Evolutionary conservation across 805 yeast genomes (phyloP), one percentile per base, ranked within the genome.

Genomic region (Candida nitratophila): DNA sequence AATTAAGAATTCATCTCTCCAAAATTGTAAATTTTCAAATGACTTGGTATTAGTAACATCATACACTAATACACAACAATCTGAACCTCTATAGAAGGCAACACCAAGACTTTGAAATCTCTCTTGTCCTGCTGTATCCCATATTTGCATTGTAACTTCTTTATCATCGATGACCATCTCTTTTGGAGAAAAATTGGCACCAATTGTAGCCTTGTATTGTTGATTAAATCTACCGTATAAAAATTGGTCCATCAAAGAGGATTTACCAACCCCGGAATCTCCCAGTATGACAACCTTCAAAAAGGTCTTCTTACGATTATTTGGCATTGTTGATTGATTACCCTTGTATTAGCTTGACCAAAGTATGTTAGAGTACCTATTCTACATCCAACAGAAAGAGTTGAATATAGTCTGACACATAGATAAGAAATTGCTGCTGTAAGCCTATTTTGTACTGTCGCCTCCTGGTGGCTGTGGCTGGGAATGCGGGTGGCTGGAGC

Each of bases 101-200:
- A 91, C 97, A 15, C 98, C 98, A 49, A 91, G 71, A 46, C 95
- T 83, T 67, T 93, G 98, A 74, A 91, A 91, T 57, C 99, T 76
- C 66, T 91, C 99, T 70, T 91, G 99, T 32, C 99, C 99, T 8
- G 98, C 98, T 37, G 99, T 91, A 61, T 91, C 99, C 99, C 99
- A 91, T 44, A 93, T 84, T 66, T 86, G 91, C 74, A 84, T 73
- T 20, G 87, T 81, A 9, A 83, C 89, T 50, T 77, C 76, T 55
- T 83, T 84, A 63, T 84, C 93, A 62, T 93, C 98, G 46, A 93
- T 77, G 24, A 74, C 69, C 47, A 91, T 78, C 57, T 91, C 98
- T 64, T 90, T 91, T 33, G 97, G 91, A 50, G 89, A 74, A 61
- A 91, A 91, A 63, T 93, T 98, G 2, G 98, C 98, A 10, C 99